A percentile compares a stretch with the other conserved stretches of the same genome.
Evolutionary conservation across 2,329 filamentous ascomycete genomes (phyloP).

Genomic region (Piedraia hortae): DNA sequence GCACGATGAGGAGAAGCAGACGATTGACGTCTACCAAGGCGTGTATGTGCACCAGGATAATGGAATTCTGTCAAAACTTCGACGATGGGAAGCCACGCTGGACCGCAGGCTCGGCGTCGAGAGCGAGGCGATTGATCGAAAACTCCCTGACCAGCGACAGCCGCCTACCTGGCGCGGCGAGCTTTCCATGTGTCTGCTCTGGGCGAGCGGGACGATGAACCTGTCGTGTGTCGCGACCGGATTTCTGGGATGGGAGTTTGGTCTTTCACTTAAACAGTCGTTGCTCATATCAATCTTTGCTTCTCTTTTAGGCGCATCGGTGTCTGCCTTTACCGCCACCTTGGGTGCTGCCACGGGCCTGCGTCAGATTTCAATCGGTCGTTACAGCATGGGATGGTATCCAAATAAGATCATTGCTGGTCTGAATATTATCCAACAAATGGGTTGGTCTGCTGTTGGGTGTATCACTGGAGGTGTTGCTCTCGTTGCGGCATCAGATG

Average conservation of each 20-base stretch:
- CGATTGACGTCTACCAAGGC: too few species aligned
- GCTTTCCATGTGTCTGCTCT: constrained; percentile 12
- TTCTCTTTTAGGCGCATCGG: constrained; percentile 10
- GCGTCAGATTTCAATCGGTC: constrained; percentile 18
- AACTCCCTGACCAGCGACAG: constrained; percentile 17
- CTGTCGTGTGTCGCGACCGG: constrained; percentile 14
- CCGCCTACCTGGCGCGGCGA: constrained; percentile 14
- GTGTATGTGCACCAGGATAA: constrained; percentile 4
- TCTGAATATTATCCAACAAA: constrained; percentile 21
- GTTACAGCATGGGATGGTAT: constrained; percentile 24
- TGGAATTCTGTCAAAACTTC: constrained; percentile 11
- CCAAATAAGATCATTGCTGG: constrained; percentile 21
- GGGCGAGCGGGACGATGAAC: constrained; percentile 13
- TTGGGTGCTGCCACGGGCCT: constrained; percentile 13
- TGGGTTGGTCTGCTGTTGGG: constrained; percentile 17
- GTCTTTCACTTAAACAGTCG: constrained; percentile 17
- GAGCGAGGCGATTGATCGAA: constrained; percentile 21
- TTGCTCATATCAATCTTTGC: constrained; percentile 10
- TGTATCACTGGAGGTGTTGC: constrained; percentile 18
- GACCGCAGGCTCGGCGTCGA: constrained; percentile 21
- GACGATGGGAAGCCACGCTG: constrained; percentile 15
- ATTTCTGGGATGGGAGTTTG: constrained; percentile 22
- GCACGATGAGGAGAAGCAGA: too few species aligned
- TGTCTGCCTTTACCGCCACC: constrained; percentile 12
- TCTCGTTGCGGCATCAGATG: constrained; percentile 16